phyloP scores from a whole-genome alignment of 345 rosid genomes.

The Citrus trifoliata region DNA sequence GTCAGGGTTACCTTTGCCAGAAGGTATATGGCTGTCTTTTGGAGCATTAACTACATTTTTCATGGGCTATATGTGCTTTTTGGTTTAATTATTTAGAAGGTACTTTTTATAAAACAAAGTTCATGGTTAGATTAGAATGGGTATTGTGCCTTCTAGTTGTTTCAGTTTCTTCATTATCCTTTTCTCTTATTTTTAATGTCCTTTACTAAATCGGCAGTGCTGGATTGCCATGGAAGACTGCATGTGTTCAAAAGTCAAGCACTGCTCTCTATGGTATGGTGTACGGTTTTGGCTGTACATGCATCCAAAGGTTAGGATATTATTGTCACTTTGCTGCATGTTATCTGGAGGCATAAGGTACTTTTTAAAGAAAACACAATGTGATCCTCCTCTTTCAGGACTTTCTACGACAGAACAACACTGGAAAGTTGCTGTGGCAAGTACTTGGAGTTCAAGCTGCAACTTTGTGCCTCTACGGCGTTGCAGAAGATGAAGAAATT shows the following conservation, averaged over 20 bases:
- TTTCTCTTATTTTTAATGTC: background rate
- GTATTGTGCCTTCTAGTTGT: background rate
- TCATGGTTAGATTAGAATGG: background rate
- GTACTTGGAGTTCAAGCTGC: conserved; percentile 79
- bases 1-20: conserved; percentile 87
- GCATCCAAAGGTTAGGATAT: conserved; percentile 89
- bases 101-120: background rate
- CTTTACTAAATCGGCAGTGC: conserved; percentile 51
- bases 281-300: conserved; percentile 90
- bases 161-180: background rate
- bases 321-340: background rate
- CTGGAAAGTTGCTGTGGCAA: conserved; percentile 94
- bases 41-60: background rate
- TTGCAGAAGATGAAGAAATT: conserved; percentile 83
- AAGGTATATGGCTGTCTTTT: conserved; percentile 44
- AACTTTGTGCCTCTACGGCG: conserved; percentile 80
- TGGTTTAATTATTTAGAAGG: background rate
- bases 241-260: conserved; percentile 71
- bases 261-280: conserved; percentile 57
- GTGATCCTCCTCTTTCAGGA: conserved; percentile 46
- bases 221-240: conserved; percentile 97
- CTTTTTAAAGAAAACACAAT: background rate
- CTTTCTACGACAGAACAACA: conserved; percentile 91
- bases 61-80: background rate
- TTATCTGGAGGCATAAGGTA: background rate